Evolutionary conservation across 805 yeast genomes (phyloP), one percentile per base, ranked within the genome.

Genomic region (Torulaspora delbrueckii): DNA sequence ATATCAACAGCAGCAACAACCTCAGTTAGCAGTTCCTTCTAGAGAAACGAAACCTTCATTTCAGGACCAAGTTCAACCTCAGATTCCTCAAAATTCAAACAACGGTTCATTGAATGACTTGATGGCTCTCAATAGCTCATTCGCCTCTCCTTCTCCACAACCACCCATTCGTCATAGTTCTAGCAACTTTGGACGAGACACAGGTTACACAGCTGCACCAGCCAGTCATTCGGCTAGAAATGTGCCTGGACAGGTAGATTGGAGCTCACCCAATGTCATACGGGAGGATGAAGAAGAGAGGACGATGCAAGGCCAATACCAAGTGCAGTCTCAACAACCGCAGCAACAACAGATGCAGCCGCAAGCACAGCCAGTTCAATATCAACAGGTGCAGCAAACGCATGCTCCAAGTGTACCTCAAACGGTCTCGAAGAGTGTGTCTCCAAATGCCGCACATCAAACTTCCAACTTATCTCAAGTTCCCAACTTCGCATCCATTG

Each of bases 71-170:
- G 51, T 52, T 30, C 48, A 43, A 23, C 44, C 54, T 32, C 43
- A 43, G 24, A 42, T 45, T 22, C 45, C 48, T 26, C 60, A 56
- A 42, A 47, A 54, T 13, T 55, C 62, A 16, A 63, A 54, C 30
- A 70, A 71, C 50, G 73, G 84, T 16, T 70, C 86, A 23, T 63
- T 85, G 61, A 82, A 76, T 59, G 95, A 86, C 54, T 69, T 87
- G 52, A 74, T 82, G 36, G 84, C 73, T 27, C 58, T 78, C 45
- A 76, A 75, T 57, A 82, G 77, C 46, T 71, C 81, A 1, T 81
- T 81, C 53, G 65, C 75, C 3, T 54, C 78, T 3, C 60, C 74
- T 52, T 33, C 59, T 48, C 48, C 52, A 8, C 53, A 44, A 25
- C 37, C 48, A 2, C 43, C 43, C 35, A 26, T 40, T 16, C 50